Evolutionary conservation across 305 asterid species (phyloP).

Genomic region (Rubia peregrina): DNA sequence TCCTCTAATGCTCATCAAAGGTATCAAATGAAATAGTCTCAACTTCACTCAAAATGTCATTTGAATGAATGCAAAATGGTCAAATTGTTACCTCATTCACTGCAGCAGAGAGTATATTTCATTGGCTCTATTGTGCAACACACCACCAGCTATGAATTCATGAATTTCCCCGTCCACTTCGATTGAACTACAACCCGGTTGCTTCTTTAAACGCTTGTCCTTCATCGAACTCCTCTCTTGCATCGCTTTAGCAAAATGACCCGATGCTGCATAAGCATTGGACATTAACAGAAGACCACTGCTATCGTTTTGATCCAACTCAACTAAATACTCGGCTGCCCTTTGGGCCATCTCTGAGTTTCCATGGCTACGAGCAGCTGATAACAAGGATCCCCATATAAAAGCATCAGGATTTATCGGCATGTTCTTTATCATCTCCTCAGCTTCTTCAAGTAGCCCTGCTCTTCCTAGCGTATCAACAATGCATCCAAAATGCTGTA

Average conservation of each 20-base stretch:
- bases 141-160: constrained; percentile 52
- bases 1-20: not conserved
- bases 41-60: not conserved
- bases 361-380: constrained; percentile 33
- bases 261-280: constrained; percentile 49
- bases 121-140: constrained; percentile 25
- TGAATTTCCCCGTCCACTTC: constrained; percentile 71
- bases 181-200: constrained; percentile 57
- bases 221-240: constrained; percentile 46
- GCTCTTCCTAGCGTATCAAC: constrained; percentile 62
- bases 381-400: constrained; percentile 54
- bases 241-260: constrained; percentile 41
- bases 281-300: constrained; percentile 51
- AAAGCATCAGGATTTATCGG: constrained; percentile 45
- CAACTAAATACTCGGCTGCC: constrained; percentile 41
- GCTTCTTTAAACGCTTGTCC: constrained; percentile 35
- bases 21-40: not conserved
- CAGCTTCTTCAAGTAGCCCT: constrained; percentile 57
- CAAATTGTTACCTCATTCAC: not conserved
- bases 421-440: constrained; percentile 40
- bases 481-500: constrained; percentile 60
- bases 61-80: not conserved
- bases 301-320: constrained; percentile 39
- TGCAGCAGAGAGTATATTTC: constrained; percentile 17
- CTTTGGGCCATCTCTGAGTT: constrained; percentile 39